Evolutionary conservation across 1,139 yeast species (phyloP).

Genomic region (Lodderomyces pseudojiufengensis): DNA sequence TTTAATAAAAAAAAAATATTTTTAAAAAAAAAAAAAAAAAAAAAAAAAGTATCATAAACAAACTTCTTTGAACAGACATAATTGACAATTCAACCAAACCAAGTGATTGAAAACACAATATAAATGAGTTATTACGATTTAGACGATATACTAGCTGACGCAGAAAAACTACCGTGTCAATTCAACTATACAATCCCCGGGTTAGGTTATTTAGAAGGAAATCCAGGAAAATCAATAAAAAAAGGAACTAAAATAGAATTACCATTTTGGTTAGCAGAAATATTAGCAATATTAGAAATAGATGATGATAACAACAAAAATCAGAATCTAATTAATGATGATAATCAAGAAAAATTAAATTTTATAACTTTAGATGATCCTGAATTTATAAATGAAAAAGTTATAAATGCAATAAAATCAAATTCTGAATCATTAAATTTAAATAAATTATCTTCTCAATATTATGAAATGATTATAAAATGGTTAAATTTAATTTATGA

Average conservation of each 20-base stretch:
- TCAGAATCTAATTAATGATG: too few species aligned
- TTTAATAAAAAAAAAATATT: too few species aligned
- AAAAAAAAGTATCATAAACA: background rate
- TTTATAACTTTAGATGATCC: slow-evolving; percentile 71
- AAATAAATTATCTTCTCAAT: slow-evolving; percentile 63
- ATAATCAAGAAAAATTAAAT: too few species aligned
- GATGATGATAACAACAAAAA: slow-evolving; percentile 47
- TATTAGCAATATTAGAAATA: slow-evolving; percentile 57
- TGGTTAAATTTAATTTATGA: slow-evolving; percentile 75
- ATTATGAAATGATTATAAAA: slow-evolving; percentile 62
- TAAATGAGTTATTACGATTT: slow-evolving; percentile 64
- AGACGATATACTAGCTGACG: slow-evolving; percentile 80
- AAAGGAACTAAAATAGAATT: slow-evolving; percentile 69
- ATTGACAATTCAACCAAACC: background rate
- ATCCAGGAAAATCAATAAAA: slow-evolving; percentile 62
- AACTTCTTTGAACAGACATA: background rate
- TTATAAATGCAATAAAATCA: slow-evolving; percentile 78
- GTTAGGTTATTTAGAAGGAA: slow-evolving; percentile 82
- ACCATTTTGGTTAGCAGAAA: slow-evolving; percentile 87
- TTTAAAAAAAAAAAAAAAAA: background rate
- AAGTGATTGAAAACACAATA: background rate
- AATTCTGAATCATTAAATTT: slow-evolving; percentile 67
- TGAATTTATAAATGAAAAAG: slow-evolving; percentile 57
- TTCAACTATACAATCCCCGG: slow-evolving; percentile 81
- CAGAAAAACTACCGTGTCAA: slow-evolving; percentile 69